Percentiles rank a stretch among this genome's conserved stretches.
These are phyloP conservation scores for Mycogone perniciosa DNA, from an alignment of 2,329 filamentous ascomycete genomes.

Conservation along the genomic window DNA sequence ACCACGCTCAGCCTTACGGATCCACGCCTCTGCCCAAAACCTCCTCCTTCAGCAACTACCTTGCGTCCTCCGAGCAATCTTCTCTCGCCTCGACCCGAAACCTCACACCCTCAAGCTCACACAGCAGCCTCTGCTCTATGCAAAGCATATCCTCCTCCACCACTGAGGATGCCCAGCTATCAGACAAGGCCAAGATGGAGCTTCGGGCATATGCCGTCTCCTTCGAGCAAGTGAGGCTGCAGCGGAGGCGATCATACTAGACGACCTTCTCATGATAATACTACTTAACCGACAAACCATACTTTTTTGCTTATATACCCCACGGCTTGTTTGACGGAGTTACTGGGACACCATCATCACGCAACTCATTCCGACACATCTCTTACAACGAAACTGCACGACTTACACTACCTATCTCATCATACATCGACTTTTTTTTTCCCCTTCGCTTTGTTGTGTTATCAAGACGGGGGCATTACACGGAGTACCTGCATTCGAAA, in stretches of 20 bases:
- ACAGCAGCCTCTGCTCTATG: conserved; percentile 77
- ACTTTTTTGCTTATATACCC: conserved; percentile 1
- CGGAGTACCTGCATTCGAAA: conserved; percentile 46
- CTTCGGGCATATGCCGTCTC: conserved; percentile 80
- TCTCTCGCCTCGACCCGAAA: conserved; percentile 28
- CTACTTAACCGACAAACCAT: conserved; percentile 2
- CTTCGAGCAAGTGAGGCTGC: conserved; percentile 72
- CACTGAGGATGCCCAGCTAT: conserved; percentile 52
- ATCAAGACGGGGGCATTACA: conserved; percentile 42
- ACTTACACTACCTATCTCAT: conserved; percentile 16
- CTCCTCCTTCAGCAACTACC: conserved; percentile 16
- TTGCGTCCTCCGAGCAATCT: conserved; percentile 23
- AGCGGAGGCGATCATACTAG: conserved; percentile 53
- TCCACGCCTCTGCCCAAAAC: conserved; percentile 37
- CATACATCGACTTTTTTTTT: conserved; percentile 13
- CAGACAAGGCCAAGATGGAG: conserved; percentile 71
- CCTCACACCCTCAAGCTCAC: conserved; percentile 68
- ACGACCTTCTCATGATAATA: not conserved
- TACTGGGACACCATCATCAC: conserved; percentile 15
- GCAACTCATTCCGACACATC: conserved; percentile 27
- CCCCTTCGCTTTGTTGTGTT: conserved; percentile 13
- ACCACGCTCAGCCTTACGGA: conserved; percentile 53
- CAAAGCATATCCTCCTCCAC: conserved; percentile 52
- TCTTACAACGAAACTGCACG: conserved; percentile 14
- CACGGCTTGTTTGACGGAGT: not conserved